Conservation (phyloP, 345 rosid genomes). For the Combretum micranthum region DNA sequence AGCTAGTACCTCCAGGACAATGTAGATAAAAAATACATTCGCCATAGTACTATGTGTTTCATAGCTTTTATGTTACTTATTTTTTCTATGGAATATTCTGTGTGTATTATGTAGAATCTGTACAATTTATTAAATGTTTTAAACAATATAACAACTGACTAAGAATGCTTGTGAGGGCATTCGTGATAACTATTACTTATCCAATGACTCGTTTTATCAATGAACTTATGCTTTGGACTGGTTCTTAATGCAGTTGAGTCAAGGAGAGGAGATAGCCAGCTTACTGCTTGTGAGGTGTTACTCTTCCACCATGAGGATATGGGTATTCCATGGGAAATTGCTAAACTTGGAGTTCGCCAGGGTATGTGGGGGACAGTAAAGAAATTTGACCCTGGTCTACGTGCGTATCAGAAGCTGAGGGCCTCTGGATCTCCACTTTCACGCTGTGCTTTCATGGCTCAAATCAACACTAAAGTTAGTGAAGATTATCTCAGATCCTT, state of each 20-base stretch:
- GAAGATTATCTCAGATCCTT: constrained; percentile 48
- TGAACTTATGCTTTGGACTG: neutral
- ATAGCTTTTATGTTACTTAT: too few relatives aligned
- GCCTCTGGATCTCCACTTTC: constrained; percentile 54
- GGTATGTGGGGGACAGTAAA: constrained; percentile 99
- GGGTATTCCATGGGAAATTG: constrained; percentile 98
- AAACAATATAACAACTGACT: too few relatives aligned
- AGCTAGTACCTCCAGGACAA: too few relatives aligned
- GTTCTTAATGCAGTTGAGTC: constrained; percentile 66
- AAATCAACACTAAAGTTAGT: constrained; percentile 77
- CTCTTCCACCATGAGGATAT: constrained; percentile 94
- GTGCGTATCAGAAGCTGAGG: constrained; percentile 57
- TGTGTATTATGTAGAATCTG: too few relatives aligned
- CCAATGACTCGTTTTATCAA: neutral
- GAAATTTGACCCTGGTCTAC: constrained; percentile 85
- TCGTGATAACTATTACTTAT: too few relatives aligned
- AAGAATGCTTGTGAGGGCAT: too few relatives aligned
- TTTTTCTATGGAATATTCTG: too few relatives aligned
- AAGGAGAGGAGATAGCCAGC: constrained; percentile 71
- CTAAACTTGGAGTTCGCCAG: constrained; percentile 85
- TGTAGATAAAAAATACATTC: too few relatives aligned
- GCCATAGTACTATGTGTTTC: too few relatives aligned
- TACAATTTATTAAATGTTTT: too few relatives aligned
- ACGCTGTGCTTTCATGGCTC: constrained; percentile 68
- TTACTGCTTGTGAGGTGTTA: constrained; percentile 81